Conservation (phyloP, 108 stramenopile species). For the Craspedostauros australis region DNA sequence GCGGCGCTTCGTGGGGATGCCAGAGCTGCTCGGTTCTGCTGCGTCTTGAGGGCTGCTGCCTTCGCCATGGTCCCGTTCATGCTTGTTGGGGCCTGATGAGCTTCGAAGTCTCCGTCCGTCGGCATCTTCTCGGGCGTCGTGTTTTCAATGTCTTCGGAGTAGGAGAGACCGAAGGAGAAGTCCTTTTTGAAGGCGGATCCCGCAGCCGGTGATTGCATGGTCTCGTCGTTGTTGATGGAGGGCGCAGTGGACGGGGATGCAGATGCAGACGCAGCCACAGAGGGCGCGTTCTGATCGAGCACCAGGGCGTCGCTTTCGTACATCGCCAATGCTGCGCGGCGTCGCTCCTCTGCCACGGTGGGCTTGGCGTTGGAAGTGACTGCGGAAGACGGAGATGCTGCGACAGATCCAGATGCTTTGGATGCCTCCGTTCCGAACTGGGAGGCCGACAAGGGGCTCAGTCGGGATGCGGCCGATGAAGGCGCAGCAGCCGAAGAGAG, state of each 20-base stretch:
- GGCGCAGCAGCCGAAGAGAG: too few relatives aligned
- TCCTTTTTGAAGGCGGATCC: not conserved
- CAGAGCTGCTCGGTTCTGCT: not conserved
- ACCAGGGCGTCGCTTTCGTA: conserved; percentile 16
- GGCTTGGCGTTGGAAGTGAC: not conserved
- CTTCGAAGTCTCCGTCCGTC: not conserved
- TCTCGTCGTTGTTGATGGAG: too few relatives aligned
- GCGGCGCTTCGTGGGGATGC: conserved; percentile 12
- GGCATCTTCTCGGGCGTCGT: not conserved
- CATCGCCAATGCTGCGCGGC: conserved; percentile 13
- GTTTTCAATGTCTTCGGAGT: not conserved
- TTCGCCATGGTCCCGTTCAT: not conserved
- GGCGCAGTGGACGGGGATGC: too few relatives aligned
- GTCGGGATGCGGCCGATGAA: too few relatives aligned
- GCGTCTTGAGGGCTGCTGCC: not conserved
- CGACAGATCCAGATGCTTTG: not conserved
- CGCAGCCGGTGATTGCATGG: not conserved
- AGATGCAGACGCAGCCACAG: too few relatives aligned
- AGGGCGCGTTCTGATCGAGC: conserved; percentile 6
- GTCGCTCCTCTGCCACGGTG: conserved; percentile 20
- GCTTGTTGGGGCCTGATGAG: not conserved
- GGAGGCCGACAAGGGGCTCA: not conserved
- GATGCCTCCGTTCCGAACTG: not conserved
- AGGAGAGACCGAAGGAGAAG: too few relatives aligned
- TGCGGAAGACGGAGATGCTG: conserved; percentile 2